A percentile compares a stretch with the other conserved stretches of the same genome.
Conservation (phyloP, 2,329 filamentous ascomycete genomes). For the Neopestalotiopsis clavispora region DNA sequence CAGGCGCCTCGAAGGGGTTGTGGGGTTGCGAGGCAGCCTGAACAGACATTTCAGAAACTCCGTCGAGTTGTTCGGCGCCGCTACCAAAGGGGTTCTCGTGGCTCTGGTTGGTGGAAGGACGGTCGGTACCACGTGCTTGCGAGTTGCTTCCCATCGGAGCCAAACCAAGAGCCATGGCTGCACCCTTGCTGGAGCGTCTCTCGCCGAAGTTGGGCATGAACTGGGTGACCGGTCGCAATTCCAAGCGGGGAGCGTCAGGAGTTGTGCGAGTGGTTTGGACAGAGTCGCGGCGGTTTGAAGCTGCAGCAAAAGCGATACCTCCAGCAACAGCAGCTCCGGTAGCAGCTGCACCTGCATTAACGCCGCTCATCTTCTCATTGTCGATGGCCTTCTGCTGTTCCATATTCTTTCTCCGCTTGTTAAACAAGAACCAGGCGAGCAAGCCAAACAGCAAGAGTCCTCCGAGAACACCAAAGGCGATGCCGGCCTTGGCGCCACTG, state of each 20-base stretch:
- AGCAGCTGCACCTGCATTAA: conserved; percentile 38
- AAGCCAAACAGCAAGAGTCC: conserved; percentile 69
- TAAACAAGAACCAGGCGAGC: conserved; percentile 75
- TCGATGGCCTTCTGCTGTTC: conserved; percentile 55
- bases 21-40: conserved; percentile 35
- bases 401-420: conserved; percentile 71
- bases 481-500: conserved; percentile 71
- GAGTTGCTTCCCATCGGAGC: conserved; percentile 31
- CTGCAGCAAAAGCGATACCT: not conserved
- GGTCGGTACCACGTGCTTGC: conserved; percentile 44
- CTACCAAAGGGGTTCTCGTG: conserved; percentile 74
- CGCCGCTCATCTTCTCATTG: conserved; percentile 67
- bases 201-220: conserved; percentile 74
- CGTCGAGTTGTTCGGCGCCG: conserved; percentile 51
- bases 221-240: conserved; percentile 82
- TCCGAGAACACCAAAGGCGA: conserved; percentile 81
- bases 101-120: conserved; percentile 48
- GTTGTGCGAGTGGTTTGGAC: conserved; percentile 47
- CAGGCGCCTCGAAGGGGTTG: conserved; percentile 40
- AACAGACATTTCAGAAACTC: conserved; percentile 34
- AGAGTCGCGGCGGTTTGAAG: conserved; percentile 21
- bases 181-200: conserved; percentile 55
- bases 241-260: conserved; percentile 76
- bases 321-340: conserved; percentile 22
- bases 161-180: conserved; percentile 42